Conservation (phyloP, 2,329 filamentous ascomycete genomes). For the Metarhizium brunneum region DNA sequence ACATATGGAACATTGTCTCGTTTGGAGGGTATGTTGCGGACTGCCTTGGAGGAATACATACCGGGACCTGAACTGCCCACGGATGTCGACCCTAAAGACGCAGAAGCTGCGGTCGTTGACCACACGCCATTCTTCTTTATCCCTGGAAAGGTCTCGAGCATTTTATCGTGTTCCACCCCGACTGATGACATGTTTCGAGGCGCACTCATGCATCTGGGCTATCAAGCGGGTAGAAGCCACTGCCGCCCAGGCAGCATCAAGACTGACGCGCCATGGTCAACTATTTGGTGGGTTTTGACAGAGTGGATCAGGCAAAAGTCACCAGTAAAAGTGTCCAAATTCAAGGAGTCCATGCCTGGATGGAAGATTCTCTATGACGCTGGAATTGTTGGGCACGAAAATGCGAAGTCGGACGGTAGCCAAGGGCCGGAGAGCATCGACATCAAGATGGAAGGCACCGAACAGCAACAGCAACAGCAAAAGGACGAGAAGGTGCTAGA, state of each 20-base stretch:
- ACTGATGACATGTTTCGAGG: slow-evolving; percentile 72
- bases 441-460: slow-evolving; percentile 31
- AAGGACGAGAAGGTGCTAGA: slow-evolving; percentile 3
- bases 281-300: slow-evolving; percentile 87
- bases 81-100: slow-evolving; percentile 29
- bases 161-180: slow-evolving; percentile 71
- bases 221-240: slow-evolving; percentile 76
- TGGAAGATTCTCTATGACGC: slow-evolving; percentile 52
- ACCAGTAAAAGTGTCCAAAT: slow-evolving; percentile 63
- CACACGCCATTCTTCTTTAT: slow-evolving; percentile 80
- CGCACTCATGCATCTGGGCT: slow-evolving; percentile 72
- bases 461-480: slow-evolving; percentile 9
- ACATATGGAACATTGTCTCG: slow-evolving; percentile 73
- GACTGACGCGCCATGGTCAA: slow-evolving; percentile 83
- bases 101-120: slow-evolving; percentile 57
- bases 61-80: slow-evolving; percentile 28
- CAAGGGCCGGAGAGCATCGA: slow-evolving; percentile 1
- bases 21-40: slow-evolving; percentile 85
- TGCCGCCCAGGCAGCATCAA: slow-evolving; percentile 85
- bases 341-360: slow-evolving; percentile 63
- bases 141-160: slow-evolving; percentile 63
- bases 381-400: slow-evolving; percentile 24
- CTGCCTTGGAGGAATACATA: slow-evolving; percentile 68
- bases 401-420: slow-evolving; percentile 12
- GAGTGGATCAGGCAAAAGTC: slow-evolving; percentile 80